phyloP scores from a whole-genome alignment of 2,329 filamentous ascomycete genomes.

The Pseudogymnoascus sp. region DNA sequence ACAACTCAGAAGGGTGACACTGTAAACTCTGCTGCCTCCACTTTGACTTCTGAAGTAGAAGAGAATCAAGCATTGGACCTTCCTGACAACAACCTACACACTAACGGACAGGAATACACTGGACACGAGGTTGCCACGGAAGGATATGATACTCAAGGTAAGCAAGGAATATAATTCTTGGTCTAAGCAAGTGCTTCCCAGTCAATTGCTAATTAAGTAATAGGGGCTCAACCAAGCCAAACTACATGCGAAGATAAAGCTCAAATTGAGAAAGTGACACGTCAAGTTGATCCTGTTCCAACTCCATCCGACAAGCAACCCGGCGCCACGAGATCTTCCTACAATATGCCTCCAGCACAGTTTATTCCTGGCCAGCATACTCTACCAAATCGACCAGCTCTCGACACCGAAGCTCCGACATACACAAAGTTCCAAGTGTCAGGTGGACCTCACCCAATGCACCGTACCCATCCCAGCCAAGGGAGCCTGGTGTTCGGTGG shows the following conservation, averaged over 20 bases:
- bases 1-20: background rate
- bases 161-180: background rate
- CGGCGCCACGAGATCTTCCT: constrained; percentile 24
- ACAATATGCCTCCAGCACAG: constrained; percentile 36
- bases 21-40: background rate
- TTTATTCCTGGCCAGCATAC: constrained; percentile 23
- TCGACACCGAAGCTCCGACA: constrained; percentile 17
- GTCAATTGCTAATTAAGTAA: background rate
- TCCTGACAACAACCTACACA: background rate
- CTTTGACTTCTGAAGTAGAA: background rate
- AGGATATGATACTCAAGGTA: background rate
- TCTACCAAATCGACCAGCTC: constrained; percentile 8
- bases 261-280: constrained; percentile 6
- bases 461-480: constrained; percentile 46
- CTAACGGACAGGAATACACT: background rate
- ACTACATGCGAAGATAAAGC: background rate
- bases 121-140: background rate
- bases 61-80: background rate
- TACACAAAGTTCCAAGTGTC: constrained; percentile 3
- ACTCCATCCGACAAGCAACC: constrained; percentile 18
- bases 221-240: background rate
- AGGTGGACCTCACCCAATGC: constrained; percentile 29
- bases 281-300: background rate
- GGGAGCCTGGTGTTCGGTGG: constrained; percentile 49
- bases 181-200: background rate